A percentile compares a stretch with the other conserved stretches of the same genome.
phyloP scores from a whole-genome alignment of 139 green algal species.

The Picochlorum sp. region DNA sequence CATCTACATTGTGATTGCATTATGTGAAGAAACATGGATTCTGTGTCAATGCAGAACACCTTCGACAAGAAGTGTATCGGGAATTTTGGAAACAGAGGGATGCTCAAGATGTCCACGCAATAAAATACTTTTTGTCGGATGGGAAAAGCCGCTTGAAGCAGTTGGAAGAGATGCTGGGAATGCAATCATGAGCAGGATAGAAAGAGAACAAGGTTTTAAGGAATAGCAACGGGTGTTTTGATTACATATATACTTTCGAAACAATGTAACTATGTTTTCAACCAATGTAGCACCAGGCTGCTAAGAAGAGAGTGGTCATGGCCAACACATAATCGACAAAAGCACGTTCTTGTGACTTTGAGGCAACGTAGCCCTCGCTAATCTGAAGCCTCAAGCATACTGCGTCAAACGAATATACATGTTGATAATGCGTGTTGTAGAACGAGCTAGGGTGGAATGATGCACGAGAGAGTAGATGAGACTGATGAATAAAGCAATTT shows the following conservation, averaged over 20 bases:
- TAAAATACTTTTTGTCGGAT: constrained; percentile 10
- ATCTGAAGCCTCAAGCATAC: constrained; percentile 56
- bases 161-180: constrained; percentile 13
- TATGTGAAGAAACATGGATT: not conserved
- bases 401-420: constrained; percentile 1
- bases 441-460: too few species aligned
- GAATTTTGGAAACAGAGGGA: constrained; percentile 1
- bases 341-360: constrained; percentile 42
- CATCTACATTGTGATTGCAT: not conserved
- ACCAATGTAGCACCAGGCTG: constrained; percentile 66
- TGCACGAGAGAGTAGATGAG: too few species aligned
- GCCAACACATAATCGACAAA: constrained; percentile 71
- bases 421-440: too few species aligned
- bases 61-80: not conserved
- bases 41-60: not conserved
- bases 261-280: too few species aligned
- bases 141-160: not conserved
- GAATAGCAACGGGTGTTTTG: not conserved
- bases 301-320: constrained; percentile 52
- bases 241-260: not conserved
- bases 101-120: not conserved
- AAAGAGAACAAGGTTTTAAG: not conserved
- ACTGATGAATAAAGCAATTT: too few species aligned
- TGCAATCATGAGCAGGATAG: not conserved
- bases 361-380: constrained; percentile 15